Conservation (phyloP, 2,329 filamentous ascomycete genomes). For the Fusarium fujikuroi region DNA sequence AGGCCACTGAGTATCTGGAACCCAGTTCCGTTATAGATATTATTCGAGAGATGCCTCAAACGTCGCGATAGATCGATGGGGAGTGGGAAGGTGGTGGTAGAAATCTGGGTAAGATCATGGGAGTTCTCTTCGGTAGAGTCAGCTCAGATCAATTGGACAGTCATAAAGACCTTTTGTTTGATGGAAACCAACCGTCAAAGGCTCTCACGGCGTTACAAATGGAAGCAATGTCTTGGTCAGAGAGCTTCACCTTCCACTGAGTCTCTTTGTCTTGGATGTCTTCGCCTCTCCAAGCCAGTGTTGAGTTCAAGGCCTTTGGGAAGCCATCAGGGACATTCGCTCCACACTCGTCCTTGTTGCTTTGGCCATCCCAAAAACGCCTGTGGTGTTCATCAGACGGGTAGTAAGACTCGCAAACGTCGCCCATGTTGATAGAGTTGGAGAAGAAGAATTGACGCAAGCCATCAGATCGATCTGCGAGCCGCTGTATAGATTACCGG, state of each 20-base stretch:
- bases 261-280: neutral
- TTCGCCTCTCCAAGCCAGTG: neutral
- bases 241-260: neutral
- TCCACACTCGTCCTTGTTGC: neutral
- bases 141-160: neutral
- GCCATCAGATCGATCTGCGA: too few species aligned
- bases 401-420: too few species aligned
- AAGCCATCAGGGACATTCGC: neutral
- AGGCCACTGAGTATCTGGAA: neutral
- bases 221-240: too few species aligned
- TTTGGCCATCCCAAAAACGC: too few species aligned
- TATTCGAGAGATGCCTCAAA: neutral
- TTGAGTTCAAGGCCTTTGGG: neutral
- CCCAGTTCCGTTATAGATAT: neutral
- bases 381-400: neutral
- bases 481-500: too few species aligned
- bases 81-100: neutral
- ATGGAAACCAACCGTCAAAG: neutral
- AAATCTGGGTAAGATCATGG: neutral
- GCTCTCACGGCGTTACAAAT: neutral
- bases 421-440: too few species aligned
- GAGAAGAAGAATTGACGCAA: too few species aligned
- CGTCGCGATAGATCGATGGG: neutral
- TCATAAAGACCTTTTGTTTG: rapidly evolving
- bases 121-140: neutral